Percentiles rank a stretch among this genome's conserved stretches.
Conservation (phyloP, 495 filamentous ascomycete species). For the Hamigera avellanea region DNA sequence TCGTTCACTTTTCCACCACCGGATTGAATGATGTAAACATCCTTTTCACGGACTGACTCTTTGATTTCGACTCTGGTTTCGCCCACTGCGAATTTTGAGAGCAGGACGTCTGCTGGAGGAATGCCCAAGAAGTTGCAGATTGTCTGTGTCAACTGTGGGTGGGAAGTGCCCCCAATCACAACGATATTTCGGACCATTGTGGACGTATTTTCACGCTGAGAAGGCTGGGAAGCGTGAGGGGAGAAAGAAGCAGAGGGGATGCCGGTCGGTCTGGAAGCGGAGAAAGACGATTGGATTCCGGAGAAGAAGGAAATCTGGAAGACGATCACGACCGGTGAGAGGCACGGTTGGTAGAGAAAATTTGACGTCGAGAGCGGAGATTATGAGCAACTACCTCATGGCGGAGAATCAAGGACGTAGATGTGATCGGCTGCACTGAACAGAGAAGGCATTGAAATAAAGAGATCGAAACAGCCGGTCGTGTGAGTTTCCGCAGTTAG, state of each 20-base stretch:
- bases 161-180: slow-evolving; percentile 84
- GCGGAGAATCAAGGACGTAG: slow-evolving; percentile 11
- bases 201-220: slow-evolving; percentile 4
- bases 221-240: slow-evolving; percentile 4
- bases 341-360: slow-evolving; percentile 2
- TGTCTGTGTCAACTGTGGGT: slow-evolving; percentile 72
- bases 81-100: slow-evolving; percentile 86
- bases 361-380: slow-evolving; percentile 7
- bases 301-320: slow-evolving; percentile 24
- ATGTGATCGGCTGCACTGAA: slow-evolving; percentile 6
- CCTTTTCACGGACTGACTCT: slow-evolving; percentile 92
- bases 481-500: slow-evolving; percentile 23
- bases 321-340: slow-evolving; percentile 15
- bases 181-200: slow-evolving; percentile 93
- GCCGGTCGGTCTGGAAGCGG: slow-evolving; percentile 15
- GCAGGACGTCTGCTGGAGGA: slow-evolving; percentile 65
- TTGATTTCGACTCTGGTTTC: slow-evolving; percentile 92
- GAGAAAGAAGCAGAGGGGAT: slow-evolving; percentile 7
- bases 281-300: slow-evolving; percentile 18
- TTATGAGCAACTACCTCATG: slow-evolving; percentile 29
- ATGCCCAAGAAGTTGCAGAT: slow-evolving; percentile 83
- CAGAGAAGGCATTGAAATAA: slow-evolving; percentile 11
- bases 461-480: slow-evolving; percentile 13
- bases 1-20: slow-evolving; percentile 89
- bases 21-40: slow-evolving; percentile 94